Percentiles rank a stretch among this genome's conserved stretches.
These are phyloP conservation scores for Starmera stellimalicola DNA, from an alignment of 1,139 yeast species.

Conservation along the genomic window DNA sequence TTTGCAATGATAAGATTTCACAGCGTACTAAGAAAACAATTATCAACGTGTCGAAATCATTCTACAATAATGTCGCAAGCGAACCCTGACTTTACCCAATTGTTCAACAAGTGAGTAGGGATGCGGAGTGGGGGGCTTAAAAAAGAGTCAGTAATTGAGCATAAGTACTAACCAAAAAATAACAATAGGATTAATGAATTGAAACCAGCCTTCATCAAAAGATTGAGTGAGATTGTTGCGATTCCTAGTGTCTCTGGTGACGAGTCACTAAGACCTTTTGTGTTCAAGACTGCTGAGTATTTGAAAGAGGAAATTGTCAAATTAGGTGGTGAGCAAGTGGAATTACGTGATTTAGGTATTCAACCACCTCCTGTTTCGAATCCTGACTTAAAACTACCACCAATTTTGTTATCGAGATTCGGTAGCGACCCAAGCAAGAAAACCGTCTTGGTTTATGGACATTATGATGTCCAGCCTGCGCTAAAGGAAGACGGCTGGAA, in stretches of 20 bases:
- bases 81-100: constrained; percentile 8
- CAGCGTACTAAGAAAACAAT: too few relatives aligned
- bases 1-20: too few relatives aligned
- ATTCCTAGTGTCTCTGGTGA: constrained; percentile 95
- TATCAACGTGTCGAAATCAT: too few relatives aligned
- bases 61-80: too few relatives aligned
- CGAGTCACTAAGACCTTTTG: constrained; percentile 77
- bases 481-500: constrained; percentile 88
- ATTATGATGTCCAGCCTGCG: constrained; percentile 98
- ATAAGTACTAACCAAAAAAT: background rate
- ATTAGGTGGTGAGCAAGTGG: constrained; percentile 76
- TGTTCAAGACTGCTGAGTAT: constrained; percentile 77
- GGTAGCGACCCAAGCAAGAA: constrained; percentile 77
- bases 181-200: constrained; percentile 43
- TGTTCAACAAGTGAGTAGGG: constrained; percentile 10
- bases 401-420: constrained; percentile 79
- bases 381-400: constrained; percentile 69
- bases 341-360: constrained; percentile 70
- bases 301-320: constrained; percentile 54
- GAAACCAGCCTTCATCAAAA: constrained; percentile 56
- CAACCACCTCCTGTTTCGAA: constrained; percentile 82
- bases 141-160: background rate
- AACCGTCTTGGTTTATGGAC: constrained; percentile 89
- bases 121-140: background rate
- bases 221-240: constrained; percentile 74